Evolutionary conservation across 1,284 basidiomycete species (phyloP).

Genomic region (Mycena citricolor): DNA sequence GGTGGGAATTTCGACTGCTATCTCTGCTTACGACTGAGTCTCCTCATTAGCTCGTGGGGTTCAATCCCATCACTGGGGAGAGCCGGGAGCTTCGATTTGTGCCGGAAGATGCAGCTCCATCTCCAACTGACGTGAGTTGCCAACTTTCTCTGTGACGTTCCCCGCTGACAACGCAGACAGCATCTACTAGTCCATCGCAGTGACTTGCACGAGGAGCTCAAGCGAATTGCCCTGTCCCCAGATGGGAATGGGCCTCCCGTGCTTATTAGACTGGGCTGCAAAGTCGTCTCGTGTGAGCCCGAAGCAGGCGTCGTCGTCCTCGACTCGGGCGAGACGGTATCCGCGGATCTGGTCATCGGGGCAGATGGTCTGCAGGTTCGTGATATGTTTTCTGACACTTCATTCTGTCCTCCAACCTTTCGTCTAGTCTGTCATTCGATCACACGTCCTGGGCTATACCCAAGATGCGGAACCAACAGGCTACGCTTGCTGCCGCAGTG

Average conservation of each 20-base stretch:
- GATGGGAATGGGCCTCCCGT: conserved; percentile 3
- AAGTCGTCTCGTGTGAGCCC: conserved; percentile 2
- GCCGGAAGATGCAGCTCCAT: too few relatives aligned
- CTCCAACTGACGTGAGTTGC: too few relatives aligned
- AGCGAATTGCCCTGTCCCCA: conserved; percentile 5
- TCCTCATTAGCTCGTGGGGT: too few relatives aligned
- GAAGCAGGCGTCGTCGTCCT: conserved; percentile 2
- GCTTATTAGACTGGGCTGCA: background rate
- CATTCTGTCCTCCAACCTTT: background rate
- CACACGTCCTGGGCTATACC: background rate
- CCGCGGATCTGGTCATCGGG: conserved; percentile 10
- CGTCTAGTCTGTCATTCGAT: background rate
- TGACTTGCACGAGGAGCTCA: conserved; percentile 8
- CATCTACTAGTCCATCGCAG: too few relatives aligned
- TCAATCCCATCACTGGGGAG: too few relatives aligned
- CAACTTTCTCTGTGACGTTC: too few relatives aligned
- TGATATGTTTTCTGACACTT: too few relatives aligned
- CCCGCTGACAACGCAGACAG: too few relatives aligned
- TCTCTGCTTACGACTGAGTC: too few relatives aligned
- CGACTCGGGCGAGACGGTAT: background rate
- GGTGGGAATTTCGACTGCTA: too few relatives aligned
- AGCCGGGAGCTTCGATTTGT: too few relatives aligned
- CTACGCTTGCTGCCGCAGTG: background rate
- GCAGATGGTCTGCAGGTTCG: conserved; percentile 9
- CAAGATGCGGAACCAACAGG: background rate